Conservation (phyloP, 176 grass and related monocot genomes). For the Hyparrhenia diplandra region DNA sequence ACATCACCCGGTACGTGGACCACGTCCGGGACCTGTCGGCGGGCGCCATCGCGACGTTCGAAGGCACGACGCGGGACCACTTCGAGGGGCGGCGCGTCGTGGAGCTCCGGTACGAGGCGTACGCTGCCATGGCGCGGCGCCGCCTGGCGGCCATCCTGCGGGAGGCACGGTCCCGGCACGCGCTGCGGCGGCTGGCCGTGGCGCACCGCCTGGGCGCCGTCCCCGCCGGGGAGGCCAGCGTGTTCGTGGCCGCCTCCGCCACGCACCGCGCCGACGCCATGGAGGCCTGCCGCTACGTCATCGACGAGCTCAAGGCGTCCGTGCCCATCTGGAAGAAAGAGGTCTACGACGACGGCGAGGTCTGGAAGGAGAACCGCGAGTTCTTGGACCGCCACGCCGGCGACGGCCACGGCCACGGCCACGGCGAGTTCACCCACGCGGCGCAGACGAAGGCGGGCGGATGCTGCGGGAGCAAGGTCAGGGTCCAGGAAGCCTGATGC, state of each 20-base stretch:
- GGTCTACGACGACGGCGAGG: constrained; percentile 95
- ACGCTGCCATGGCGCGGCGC: constrained; percentile 70
- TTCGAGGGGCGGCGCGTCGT: constrained; percentile 77
- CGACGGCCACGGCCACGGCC: not conserved
- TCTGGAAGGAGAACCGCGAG: constrained; percentile 98
- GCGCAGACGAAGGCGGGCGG: not conserved
- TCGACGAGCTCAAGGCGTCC: constrained; percentile 91
- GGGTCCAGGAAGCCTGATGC: constrained; percentile 28
- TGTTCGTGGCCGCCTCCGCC: constrained; percentile 79
- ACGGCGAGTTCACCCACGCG: not conserved
- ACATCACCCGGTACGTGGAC: constrained; percentile 55
- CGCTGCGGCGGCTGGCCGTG: constrained; percentile 62
- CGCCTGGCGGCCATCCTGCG: constrained; percentile 47
- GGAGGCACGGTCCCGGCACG: constrained; percentile 46
- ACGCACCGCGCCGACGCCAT: constrained; percentile 87
- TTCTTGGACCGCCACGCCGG: constrained; percentile 49
- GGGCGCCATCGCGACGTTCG: constrained; percentile 92
- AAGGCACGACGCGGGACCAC: constrained; percentile 81
- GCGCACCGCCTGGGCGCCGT: constrained; percentile 70
- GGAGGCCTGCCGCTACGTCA: constrained; percentile 84
- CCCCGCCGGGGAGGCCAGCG: constrained; percentile 74
- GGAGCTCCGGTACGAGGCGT: constrained; percentile 93
- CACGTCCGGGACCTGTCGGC: constrained; percentile 79
- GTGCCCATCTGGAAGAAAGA: constrained; percentile 99
- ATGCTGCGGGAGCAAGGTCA: constrained; percentile 80